Base-by-base conservation (phyloP, 257 asterid species). In the Agastache rugosa region DNA sequence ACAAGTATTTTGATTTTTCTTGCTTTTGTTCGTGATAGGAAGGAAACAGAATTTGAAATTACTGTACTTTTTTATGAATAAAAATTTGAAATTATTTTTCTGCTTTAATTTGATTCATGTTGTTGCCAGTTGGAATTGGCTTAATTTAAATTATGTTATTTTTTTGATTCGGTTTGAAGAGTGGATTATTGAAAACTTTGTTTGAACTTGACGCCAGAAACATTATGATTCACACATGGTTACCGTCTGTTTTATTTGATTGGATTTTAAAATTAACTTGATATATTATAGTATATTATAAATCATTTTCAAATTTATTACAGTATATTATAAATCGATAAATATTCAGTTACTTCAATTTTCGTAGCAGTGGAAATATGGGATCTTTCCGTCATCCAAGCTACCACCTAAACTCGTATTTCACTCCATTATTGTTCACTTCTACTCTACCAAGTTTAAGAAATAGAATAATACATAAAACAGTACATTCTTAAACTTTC, bases 81-180 rank as follows among this genome's bases (percentile, higher is more conserved):
- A 6, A 31, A 6, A 31, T 1, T 35, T 39, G 12, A 9, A 39
- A 39, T 53, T 44, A 44, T 20, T 53, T 1, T 4, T 48, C 12
- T 67, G 73, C 16, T 31, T 51, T 50, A 14, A 16, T 69, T 47
- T 50, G 20, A 16, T 69, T 47, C 60, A 67, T 29, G 73, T 27
- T 16, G 17, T 67, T 67, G 62, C 73, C 63, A 48, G 62, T 50
- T 67, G 71, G 71, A 44, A 22, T 12, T 61, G 42, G 63, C 45
- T 61, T 31, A 19, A 44, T 58, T 53, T 58, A 20, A 23, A 58
- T 58, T 23, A 58, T 55, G 9, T 58, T 22, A 12, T 1, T 23
- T 4, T 23, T 11, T 22, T 55, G 9, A 8, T 51, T 54, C 12
- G 29, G 34, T 54, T 54, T 22, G 61, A 20, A 17, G 35, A 17